Base-by-base conservation (phyloP, 192 early-diverging fungal genomes). In the Phlyctochytrium bullatum region DNA sequence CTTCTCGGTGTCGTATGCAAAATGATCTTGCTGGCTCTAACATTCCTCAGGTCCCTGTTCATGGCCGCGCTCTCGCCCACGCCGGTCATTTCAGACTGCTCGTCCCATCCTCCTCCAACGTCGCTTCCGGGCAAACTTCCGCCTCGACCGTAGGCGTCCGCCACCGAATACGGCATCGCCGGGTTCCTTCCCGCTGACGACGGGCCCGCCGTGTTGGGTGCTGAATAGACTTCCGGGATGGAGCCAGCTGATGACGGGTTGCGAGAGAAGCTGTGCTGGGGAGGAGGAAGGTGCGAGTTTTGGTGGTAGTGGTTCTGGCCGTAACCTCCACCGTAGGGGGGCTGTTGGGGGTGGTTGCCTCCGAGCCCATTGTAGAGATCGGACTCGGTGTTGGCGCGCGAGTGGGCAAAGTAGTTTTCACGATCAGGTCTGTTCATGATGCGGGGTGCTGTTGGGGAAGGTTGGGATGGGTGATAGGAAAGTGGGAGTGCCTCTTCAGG, bases 1-100 rank as follows among this genome's bases (percentile, higher is more conserved):
- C 69, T 71, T 56, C 69, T 25, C 25, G 69, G 69, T 2, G 69
- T 65, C 62, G 63, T 71, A 31, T 71, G 69, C 33, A 71, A 28
- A 10, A 71, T 62, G 53, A 71, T 71, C 54, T 35, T 57, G 54
- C 54, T 57, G 12, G 54, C 54, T 28, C 54, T 57, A 6, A 27
- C 54, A 57, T 57, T 6, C 54, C 25, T 57, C 40, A 47, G 20
- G 12, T 25, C 25, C 6, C 25, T 27, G 12, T 10, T 25, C 12
- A 20, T 27, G 14, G 54, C 10, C 16, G 25, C 10, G 6, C 54
- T 25, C 10, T 25, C 54, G 4, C 54, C 27, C 6, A 57, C 27
- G 27, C 54, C 27, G 27, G 16, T 28, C 16, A 57, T 25, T 10
- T 10, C 27, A 10, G 20, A 25, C 27, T 27, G 12, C 12, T 57